These are phyloP conservation scores for Chlorella ohadii DNA, from an alignment of 139 green algal species.

Conservation along the genomic window DNA sequence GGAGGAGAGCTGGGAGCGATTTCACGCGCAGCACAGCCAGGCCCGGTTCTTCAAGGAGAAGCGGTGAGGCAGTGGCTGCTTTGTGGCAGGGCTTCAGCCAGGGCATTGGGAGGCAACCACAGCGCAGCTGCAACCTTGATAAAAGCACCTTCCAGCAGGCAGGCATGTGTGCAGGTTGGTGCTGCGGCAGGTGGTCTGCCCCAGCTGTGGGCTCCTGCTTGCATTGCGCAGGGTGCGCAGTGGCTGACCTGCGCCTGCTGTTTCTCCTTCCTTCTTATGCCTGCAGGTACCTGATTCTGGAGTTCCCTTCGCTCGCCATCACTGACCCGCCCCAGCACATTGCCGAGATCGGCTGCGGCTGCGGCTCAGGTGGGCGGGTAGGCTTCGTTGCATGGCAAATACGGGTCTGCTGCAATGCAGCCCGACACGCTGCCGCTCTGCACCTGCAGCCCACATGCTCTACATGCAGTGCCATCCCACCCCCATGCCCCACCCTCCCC, in stretches of 20 bases:
- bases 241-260: neutral
- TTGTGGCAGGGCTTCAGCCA: too few relatives aligned
- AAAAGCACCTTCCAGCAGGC: too few relatives aligned
- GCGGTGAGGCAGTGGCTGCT: conserved; percentile 24
- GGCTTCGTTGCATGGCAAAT: too few relatives aligned
- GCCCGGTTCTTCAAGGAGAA: conserved; percentile 81
- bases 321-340: conserved; percentile 52
- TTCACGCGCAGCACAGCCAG: conserved; percentile 62
- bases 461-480: too few relatives aligned
- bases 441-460: too few relatives aligned
- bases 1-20: conserved; percentile 66
- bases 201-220: too few relatives aligned
- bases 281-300: conserved; percentile 73
- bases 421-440: too few relatives aligned
- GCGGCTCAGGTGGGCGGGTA: conserved; percentile 42
- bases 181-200: too few relatives aligned
- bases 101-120: neutral
- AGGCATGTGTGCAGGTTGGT: too few relatives aligned
- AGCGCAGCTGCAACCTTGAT: neutral
- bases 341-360: conserved; percentile 78
- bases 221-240: too few relatives aligned
- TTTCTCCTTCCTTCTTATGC: neutral
- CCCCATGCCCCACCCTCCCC: too few relatives aligned
- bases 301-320: conserved; percentile 66
- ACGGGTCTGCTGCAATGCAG: too few relatives aligned